These are phyloP conservation scores for Fusarium sp. DNA, from an alignment of 2,329 filamentous ascomycete genomes.

Conservation along the genomic window DNA sequence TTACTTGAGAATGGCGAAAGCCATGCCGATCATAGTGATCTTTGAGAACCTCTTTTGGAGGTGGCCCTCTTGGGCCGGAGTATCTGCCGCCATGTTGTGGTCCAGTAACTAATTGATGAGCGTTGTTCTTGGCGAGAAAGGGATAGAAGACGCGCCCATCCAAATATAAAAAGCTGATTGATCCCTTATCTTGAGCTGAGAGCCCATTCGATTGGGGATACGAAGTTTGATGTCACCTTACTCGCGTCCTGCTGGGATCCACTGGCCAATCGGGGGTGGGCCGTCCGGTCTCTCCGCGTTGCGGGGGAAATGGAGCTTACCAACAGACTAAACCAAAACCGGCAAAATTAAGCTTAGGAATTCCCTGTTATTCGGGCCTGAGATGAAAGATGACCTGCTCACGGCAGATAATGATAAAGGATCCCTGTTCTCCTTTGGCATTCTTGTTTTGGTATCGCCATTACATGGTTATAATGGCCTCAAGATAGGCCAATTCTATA, in stretches of 20 bases:
- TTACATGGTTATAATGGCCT: background rate
- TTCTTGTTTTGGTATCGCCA: background rate
- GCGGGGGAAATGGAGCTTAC: constrained; percentile 23
- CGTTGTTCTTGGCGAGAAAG: background rate
- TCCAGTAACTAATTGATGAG: background rate
- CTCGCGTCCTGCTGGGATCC: background rate
- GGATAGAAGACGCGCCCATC: background rate
- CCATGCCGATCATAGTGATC: constrained; percentile 49
- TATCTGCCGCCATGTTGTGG: constrained; percentile 19
- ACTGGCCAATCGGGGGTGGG: constrained; percentile 16
- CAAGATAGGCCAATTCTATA: background rate
- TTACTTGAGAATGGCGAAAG: constrained; percentile 60
- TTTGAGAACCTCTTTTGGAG: constrained; percentile 43
- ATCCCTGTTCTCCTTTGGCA: background rate
- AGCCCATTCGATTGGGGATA: background rate
- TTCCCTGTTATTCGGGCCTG: background rate
- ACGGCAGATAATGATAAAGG: background rate
- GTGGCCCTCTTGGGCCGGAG: constrained; percentile 24
- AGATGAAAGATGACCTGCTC: background rate
- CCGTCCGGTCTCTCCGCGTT: constrained; percentile 15
- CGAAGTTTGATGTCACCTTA: constrained; percentile 2
- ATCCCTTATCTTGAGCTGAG: constrained; percentile 1
- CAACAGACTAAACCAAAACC: constrained; percentile 12
- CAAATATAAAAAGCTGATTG: constrained; percentile 5
- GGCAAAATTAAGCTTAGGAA: constrained; percentile 31